These are phyloP conservation scores for Ceratobasidium theobromae DNA, from an alignment of 1,284 basidiomycete genomes.

Conservation along the genomic window DNA sequence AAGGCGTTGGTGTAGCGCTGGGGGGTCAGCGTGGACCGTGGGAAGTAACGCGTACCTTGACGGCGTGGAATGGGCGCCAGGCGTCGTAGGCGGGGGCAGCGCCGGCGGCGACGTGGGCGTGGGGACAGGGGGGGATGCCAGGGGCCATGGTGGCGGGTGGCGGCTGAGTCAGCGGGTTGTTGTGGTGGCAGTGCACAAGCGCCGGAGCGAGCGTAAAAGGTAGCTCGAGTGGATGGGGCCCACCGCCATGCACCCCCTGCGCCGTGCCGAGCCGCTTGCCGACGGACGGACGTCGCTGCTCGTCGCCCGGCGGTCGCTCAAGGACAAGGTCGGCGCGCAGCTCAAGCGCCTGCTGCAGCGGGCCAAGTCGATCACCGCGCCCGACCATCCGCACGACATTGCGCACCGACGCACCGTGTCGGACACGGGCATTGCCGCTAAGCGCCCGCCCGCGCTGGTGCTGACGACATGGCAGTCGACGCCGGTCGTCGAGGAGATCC, in stretches of 20 bases:
- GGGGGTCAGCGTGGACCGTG: not conserved
- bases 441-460: not conserved
- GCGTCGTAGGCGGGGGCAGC: not conserved
- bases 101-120: not conserved
- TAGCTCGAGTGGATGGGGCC: no score
- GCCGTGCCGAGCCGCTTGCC: constrained; percentile 21
- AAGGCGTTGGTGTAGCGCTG: constrained; percentile 25
- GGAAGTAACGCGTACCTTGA: not conserved
- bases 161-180: not conserved
- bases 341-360: constrained; percentile 6
- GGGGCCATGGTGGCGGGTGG: no score
- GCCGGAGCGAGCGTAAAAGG: no score
- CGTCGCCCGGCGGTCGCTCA: constrained; percentile 7
- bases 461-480: not conserved
- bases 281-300: no score
- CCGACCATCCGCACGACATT: not conserved
- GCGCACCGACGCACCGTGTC: constrained; percentile 3
- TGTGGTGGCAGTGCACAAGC: not conserved
- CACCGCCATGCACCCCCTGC: not conserved
- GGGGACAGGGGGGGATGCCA: not conserved
- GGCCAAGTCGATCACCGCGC: constrained; percentile 13
- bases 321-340: constrained; percentile 9
- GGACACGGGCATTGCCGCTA: not conserved
- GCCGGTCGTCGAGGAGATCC: not conserved
- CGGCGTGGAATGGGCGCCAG: not conserved